Evolutionary conservation across 1,284 basidiomycete genomes (phyloP).

Genomic region (Apiotrichum porosum): DNA sequence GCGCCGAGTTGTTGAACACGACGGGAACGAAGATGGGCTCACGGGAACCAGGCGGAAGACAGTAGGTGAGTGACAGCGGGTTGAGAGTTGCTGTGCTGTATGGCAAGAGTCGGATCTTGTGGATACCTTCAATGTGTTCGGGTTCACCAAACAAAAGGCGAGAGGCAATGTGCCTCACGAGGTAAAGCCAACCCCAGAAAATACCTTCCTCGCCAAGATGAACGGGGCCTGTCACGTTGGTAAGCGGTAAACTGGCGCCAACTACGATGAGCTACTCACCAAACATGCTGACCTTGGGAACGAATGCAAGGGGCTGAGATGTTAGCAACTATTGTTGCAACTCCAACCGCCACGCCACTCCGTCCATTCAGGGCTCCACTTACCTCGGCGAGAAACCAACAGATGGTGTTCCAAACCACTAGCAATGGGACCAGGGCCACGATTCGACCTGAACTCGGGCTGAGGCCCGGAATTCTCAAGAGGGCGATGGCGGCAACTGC

Average conservation of each 20-base stretch:
- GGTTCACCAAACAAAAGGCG: constrained; percentile 16
- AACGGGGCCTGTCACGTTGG: too few relatives aligned
- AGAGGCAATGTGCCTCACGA: constrained; percentile 1
- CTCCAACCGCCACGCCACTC: neutral
- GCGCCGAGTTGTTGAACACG: constrained; percentile 85
- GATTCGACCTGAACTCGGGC: constrained; percentile 24
- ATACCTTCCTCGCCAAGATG: constrained; percentile 19
- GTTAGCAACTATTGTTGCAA: neutral
- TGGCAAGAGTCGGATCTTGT: constrained; percentile 42
- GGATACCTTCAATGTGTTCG: constrained; percentile 39
- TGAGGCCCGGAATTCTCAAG: constrained; percentile 38
- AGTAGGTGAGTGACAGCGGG: constrained; percentile 46
- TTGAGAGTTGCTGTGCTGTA: constrained; percentile 44
- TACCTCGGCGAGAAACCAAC: constrained; percentile 40
- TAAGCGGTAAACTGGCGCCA: too few relatives aligned
- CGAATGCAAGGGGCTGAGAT: constrained; percentile 25
- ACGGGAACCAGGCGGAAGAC: constrained; percentile 35
- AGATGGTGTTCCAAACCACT: constrained; percentile 24
- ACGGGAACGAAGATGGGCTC: constrained; percentile 44
- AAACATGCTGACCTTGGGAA: constrained; percentile 30
- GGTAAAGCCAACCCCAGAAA: constrained; percentile 15
- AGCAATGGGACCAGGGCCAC: constrained; percentile 16
- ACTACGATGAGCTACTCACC: too few relatives aligned
- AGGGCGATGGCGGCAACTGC: constrained; percentile 23
- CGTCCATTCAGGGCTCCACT: constrained; percentile 6